Evolutionary conservation across 2,329 filamentous ascomycete species (phyloP), one percentile per base, ranked within the genome.

Genomic region (Sarocladium oryzae): DNA sequence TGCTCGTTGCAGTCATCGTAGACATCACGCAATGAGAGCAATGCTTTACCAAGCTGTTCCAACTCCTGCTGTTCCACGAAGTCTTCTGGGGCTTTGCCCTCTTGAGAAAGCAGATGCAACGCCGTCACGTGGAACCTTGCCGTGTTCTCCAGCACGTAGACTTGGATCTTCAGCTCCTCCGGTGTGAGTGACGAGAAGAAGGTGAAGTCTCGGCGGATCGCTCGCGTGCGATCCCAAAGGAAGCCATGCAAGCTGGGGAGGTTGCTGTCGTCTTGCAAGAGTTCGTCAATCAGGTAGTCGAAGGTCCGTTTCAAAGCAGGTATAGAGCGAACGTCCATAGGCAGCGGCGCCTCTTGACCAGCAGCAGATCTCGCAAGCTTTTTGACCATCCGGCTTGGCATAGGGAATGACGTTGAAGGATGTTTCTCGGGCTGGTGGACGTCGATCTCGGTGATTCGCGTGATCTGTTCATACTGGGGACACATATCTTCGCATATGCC

Each of bases 401-500:
- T 69, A 4, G 79, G 70, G 58, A 76, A 73, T 18, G 66, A 62
- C 1, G 70, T 75, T 28, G 60, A 57, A 1, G 66, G 56, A 51
- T 72, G 70, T 58, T 79, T 82, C 59, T 85, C 82, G 6, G 77
- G 70, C 6, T 66, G 66, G 56, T 78, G 75, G 20, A 83, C 73
- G 54, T 85, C 79, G 57, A 74, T 69, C 60, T 85, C 80, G 45
- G 76, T 77, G 52, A 86, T 84, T 54, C 82, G 74, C 48, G 73
- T 78, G 30, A 84, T 75, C 61, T 78, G 79, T 61, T 86, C 83
- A 63, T 78, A 85, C 55, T 84, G 79, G 4, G 83, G 83, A 54
- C 83, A 86, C 82, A 85, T 86, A 23, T 84, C 79, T 58, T 85
- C 79, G 58, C 82, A 85, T 41, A 82, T 84, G 13, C 83, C 83